Conservation (phyloP, 495 filamentous ascomycete genomes). For the Ramalina peruviana region DNA sequence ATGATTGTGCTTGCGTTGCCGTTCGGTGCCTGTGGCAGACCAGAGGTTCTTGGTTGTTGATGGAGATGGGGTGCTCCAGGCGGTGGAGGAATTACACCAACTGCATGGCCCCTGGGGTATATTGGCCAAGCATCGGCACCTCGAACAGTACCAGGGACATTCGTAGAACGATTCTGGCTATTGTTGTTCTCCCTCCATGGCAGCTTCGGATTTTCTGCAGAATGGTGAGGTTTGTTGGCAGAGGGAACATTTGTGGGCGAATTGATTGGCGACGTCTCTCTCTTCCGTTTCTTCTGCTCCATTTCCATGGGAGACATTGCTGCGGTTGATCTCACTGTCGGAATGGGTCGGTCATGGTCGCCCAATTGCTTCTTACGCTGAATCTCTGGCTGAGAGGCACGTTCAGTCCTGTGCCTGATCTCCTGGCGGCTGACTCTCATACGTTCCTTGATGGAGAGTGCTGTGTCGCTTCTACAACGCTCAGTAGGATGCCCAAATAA, state of each 20-base stretch:
- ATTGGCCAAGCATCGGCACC: too few relatives aligned
- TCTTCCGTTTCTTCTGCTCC: constrained; percentile 28
- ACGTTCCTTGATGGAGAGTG: constrained; percentile 26
- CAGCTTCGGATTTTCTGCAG: not conserved
- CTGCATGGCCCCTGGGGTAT: too few relatives aligned
- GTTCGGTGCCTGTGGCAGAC: not conserved
- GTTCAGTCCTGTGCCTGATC: constrained; percentile 17
- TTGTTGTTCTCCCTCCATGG: not conserved
- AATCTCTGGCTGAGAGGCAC: constrained; percentile 24
- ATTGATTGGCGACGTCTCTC: constrained; percentile 17
- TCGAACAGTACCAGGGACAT: too few relatives aligned
- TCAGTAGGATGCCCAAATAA: constrained; percentile 26
- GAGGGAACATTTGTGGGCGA: too few relatives aligned
- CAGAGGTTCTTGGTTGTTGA: too few relatives aligned
- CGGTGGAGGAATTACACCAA: too few relatives aligned
- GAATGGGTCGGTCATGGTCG: constrained; percentile 34
- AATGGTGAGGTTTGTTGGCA: not conserved
- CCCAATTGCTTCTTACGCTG: constrained; percentile 30
- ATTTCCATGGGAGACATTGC: constrained; percentile 3
- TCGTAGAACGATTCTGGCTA: too few relatives aligned
- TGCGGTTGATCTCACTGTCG: constrained; percentile 26
- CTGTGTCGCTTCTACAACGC: constrained; percentile 21
- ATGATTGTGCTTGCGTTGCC: constrained; percentile 12
- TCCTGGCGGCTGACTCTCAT: constrained; percentile 23
- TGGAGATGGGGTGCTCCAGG: too few relatives aligned